Evolutionary conservation across 495 filamentous ascomycete species (phyloP), one percentile per base, ranked within the genome.

Genomic region (Aeminium ludgeri): DNA sequence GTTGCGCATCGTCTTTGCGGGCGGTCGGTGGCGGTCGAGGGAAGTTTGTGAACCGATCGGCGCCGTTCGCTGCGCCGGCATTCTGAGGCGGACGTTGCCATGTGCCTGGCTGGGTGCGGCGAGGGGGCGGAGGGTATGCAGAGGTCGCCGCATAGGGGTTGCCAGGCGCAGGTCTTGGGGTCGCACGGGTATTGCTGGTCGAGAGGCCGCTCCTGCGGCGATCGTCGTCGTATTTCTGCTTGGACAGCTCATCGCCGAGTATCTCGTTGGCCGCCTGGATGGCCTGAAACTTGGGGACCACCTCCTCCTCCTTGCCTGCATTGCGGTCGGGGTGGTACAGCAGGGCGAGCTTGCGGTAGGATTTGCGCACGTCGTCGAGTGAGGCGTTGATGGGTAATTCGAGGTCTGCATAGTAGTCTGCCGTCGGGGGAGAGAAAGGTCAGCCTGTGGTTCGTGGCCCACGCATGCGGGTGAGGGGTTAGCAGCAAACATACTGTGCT

Each of bases 271-370:
- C 86, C 1, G 78, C 69, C 55, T 89, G 82, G 40, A 94, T 91
- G 20, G 72, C 67, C 53, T 89, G 77, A 51, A 94, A 94, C 53
- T 79, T 80, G 15, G 81, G 63, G 43, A 75, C 82, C 43, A 78
- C 78, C 48, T 84, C 82, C 16, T 66, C 52, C 59, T 93, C 86
- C 46, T 69, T 68, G 32, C 86, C 86, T 3, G 77, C 81, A 51
- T 95, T 92, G 32, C 85, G 75, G 56, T 95, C 86, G 6, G 86
- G 86, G 53, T 95, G 86, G 50, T 76, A 91, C 51, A 76, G 76
- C 19, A 89, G 67, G 27, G 85, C 86, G 50, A 92, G 68, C 59
- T 83, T 86, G 50, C 74, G 71, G 62, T 85, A 95, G 50, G 85
- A 79, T 61, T 75, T 86, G 59, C 83, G 89, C 51, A 93, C 73